These are phyloP conservation scores for Daedaleopsis nitida DNA, from an alignment of 768 basidiomycete species.

Conservation along the genomic window DNA sequence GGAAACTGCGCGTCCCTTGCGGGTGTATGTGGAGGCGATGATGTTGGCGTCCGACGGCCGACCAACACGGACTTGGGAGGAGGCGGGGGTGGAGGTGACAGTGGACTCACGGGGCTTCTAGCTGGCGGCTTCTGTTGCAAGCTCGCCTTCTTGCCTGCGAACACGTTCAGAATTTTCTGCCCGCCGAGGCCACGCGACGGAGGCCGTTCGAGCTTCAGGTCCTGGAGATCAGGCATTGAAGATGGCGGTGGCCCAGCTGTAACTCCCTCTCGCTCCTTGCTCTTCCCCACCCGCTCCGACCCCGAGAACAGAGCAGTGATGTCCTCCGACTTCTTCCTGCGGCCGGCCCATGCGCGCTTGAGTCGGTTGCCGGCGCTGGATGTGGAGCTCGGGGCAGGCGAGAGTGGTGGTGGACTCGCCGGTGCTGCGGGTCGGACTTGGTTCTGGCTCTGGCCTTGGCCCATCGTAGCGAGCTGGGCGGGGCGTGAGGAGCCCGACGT, in stretches of 20 bases:
- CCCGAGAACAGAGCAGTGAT: conserved; percentile 29
- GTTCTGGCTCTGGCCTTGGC: conserved; percentile 44
- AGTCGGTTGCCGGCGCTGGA: conserved; percentile 51
- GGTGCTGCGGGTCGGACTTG: conserved; percentile 29
- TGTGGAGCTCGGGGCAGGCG: conserved; percentile 34
- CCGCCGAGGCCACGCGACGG: conserved; percentile 32
- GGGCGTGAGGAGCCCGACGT: conserved; percentile 29
- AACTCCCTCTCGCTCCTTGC: conserved; percentile 7
- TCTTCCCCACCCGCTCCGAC: conserved; percentile 21
- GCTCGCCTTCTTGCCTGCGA: conserved; percentile 38
- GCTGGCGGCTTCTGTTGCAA: conserved; percentile 5
- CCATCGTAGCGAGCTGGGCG: conserved; percentile 39
- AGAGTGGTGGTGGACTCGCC: conserved; percentile 25
- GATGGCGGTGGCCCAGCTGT: conserved; percentile 11
- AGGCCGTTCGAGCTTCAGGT: conserved; percentile 33
- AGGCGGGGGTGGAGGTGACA: conserved; percentile 33
- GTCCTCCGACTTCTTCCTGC: conserved; percentile 62
- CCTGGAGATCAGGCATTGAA: conserved; percentile 15
- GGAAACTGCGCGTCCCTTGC: conserved; percentile 31
- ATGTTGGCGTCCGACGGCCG: conserved; percentile 1
- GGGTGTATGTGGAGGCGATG: conserved; percentile 10
- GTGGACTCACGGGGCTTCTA: conserved; percentile 17
- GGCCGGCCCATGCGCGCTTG: conserved; percentile 58
- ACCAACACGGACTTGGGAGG: conserved; percentile 27
- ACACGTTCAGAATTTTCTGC: conserved; percentile 36